Conservation (phyloP, 805 yeast genomes). For the Candida andamanensis region DNA sequence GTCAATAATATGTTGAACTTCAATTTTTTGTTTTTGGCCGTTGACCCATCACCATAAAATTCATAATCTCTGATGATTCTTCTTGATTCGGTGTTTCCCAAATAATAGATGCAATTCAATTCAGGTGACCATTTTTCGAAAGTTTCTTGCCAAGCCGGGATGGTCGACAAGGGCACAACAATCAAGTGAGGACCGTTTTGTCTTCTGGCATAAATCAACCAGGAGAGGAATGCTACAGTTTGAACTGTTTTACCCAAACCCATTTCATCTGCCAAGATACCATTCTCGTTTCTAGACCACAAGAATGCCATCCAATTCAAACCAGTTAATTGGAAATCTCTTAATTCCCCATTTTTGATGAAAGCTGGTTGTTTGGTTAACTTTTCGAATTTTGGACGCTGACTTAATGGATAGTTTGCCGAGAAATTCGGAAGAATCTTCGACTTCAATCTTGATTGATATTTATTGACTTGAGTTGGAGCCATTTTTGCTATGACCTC, state of each 20-base stretch:
- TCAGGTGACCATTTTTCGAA: constrained; percentile 98
- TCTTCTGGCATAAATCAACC: constrained; percentile 92
- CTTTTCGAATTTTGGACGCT: constrained; percentile 87
- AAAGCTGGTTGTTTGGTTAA: constrained; percentile 81
- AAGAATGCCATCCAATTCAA: constrained; percentile 99
- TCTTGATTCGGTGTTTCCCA: constrained; percentile 89
- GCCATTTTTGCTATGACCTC: constrained; percentile 78
- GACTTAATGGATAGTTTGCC: constrained; percentile 62
- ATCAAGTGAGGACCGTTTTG: constrained; percentile 97
- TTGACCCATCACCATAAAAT: constrained; percentile 46
- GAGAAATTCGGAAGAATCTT: constrained; percentile 80
- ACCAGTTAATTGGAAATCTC: constrained; percentile 98
- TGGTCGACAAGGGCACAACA: constrained; percentile 92
- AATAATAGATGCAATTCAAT: constrained; percentile 82
- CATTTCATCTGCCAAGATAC: constrained; percentile 98
- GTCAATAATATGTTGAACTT: constrained; percentile 91
- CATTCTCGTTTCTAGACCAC: constrained; percentile 97
- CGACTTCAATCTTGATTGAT: constrained; percentile 74
- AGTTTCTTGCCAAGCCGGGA: constrained; percentile 99
- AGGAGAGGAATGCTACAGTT: constrained; percentile 88
- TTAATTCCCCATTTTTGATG: constrained; percentile 82
- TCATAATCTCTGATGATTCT: constrained; percentile 79
- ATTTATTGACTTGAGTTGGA: constrained; percentile 77
- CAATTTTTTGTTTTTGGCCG: constrained; percentile 49
- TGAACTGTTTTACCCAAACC: constrained; percentile 98